A percentile compares a stretch with the other conserved stretches of the same genome.
Conservation (phyloP, 768 basidiomycete species). For the Cyclocybe cylindracea region DNA sequence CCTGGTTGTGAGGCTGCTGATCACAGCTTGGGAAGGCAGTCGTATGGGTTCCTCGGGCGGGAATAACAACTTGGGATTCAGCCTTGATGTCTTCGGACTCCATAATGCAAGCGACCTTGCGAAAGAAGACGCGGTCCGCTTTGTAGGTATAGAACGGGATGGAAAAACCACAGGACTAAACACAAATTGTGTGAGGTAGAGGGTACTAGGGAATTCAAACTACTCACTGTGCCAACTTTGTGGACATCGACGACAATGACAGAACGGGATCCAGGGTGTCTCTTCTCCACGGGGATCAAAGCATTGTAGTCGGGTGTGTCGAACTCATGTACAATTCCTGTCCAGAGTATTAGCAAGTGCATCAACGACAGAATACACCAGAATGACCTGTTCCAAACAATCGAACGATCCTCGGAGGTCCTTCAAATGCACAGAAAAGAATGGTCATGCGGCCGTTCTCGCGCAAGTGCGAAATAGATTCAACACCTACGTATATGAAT, state of each 20-base stretch:
- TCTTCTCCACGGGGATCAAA: constrained; percentile 39
- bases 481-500: constrained; percentile 37
- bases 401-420: constrained; percentile 55
- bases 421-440: constrained; percentile 60
- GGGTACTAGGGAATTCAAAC: background rate
- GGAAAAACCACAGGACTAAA: constrained; percentile 58
- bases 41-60: background rate
- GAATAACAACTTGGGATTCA: constrained; percentile 6
- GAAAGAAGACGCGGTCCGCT: constrained; percentile 45
- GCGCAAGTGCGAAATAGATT: constrained; percentile 59
- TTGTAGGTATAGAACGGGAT: constrained; percentile 55
- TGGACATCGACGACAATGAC: constrained; percentile 56
- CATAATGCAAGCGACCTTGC: constrained; percentile 30
- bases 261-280: constrained; percentile 53
- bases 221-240: constrained; percentile 42
- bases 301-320: constrained; percentile 53
- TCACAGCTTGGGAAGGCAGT: background rate
- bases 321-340: constrained; percentile 56
- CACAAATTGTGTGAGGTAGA: background rate
- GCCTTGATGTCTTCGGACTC: constrained; percentile 35
- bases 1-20: background rate
- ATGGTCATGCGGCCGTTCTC: constrained; percentile 63
- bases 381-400: constrained; percentile 54
- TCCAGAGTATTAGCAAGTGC: background rate
- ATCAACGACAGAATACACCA: background rate